Base-by-base conservation (phyloP, 441 rosid genomes). In the Aleurites moluccanus region DNA sequence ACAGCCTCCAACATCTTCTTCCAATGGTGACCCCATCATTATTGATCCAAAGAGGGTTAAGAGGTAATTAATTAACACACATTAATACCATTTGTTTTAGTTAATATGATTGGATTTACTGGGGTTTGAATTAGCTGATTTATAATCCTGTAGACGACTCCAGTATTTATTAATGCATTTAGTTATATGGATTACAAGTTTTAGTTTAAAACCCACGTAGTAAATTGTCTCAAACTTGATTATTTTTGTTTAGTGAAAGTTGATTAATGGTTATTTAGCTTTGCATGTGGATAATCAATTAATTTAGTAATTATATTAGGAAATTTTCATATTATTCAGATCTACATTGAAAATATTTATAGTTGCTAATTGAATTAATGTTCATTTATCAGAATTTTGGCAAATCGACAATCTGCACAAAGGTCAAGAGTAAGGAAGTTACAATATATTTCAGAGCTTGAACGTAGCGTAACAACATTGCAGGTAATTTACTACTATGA, bases 381-480 rank as follows among this genome's bases (percentile, higher is more conserved):
- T 60, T 53, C 6, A 60, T 20, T 18, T 21, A 64, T 65, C 82
- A 87, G 93, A 83, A 87, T 89, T 44, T 73, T 89, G 78, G 93
- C 91, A 57, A 89, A 89, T 64, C 83, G 93, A 67, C 91, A 89
- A 74, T 89, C 93, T 2, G 91, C 93, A 8, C 93, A 89, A 63
- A 78, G 91, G 72, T 89, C 91, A 45, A 83, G 91, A 81, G 93
- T 86, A 53, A 86, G 88, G 74, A 89, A 89, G 73, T 71, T 89
- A 62, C 93, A 89, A 73, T 87, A 87, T 74, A 89, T 89, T 77
- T 89, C 91, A 18, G 89, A 89, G 77, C 93, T 89, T 42, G 93
- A 89, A 80, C 83, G 85, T 0, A 87, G 87, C 66, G 87, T 89
- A 6, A 83, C 83, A 52, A 23, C 88, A 28, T 80, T 89, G 55